phyloP scores from a whole-genome alignment of 2,329 filamentous ascomycete species.

The Paraphoma sp. region DNA sequence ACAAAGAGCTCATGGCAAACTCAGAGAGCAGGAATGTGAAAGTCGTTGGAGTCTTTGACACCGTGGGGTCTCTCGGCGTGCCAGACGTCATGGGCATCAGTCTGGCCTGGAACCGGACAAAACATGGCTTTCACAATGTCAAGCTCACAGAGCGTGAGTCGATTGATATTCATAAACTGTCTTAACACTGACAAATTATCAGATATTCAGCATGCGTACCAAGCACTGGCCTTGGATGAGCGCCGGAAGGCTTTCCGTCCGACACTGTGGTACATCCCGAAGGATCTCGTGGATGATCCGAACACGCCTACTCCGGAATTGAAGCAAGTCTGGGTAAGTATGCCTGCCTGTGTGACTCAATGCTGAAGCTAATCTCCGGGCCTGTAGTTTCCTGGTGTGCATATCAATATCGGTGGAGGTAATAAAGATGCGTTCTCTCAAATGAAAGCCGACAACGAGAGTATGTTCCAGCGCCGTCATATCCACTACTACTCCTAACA shows the following conservation, averaged over 20 bases:
- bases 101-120: slow-evolving; percentile 21
- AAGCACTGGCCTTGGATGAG: slow-evolving; percentile 63
- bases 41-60: slow-evolving; percentile 58
- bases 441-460: slow-evolving; percentile 44
- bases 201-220: slow-evolving; percentile 60
- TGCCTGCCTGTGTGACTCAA: not conserved
- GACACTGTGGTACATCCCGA: slow-evolving; percentile 57
- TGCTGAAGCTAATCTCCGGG: not conserved
- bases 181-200: slow-evolving; percentile 35
- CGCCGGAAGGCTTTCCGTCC: slow-evolving; percentile 59
- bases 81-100: slow-evolving; percentile 50
- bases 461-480: slow-evolving; percentile 17
- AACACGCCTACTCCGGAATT: slow-evolving; percentile 41
- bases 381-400: slow-evolving; percentile 55
- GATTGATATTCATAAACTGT: not conserved
- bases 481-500: not conserved
- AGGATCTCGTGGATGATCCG: slow-evolving; percentile 37
- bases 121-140: slow-evolving; percentile 45
- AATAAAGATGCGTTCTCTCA: slow-evolving; percentile 36
- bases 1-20: slow-evolving; percentile 26
- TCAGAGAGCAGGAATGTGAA: slow-evolving; percentile 43
- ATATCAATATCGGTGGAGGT: slow-evolving; percentile 60
- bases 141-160: slow-evolving; percentile 42
- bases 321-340: slow-evolving; percentile 57
- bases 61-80: slow-evolving; percentile 54